These are phyloP conservation scores for Xerocomus spinulosus DNA, from an alignment of 768 basidiomycete genomes.

Conservation along the genomic window DNA sequence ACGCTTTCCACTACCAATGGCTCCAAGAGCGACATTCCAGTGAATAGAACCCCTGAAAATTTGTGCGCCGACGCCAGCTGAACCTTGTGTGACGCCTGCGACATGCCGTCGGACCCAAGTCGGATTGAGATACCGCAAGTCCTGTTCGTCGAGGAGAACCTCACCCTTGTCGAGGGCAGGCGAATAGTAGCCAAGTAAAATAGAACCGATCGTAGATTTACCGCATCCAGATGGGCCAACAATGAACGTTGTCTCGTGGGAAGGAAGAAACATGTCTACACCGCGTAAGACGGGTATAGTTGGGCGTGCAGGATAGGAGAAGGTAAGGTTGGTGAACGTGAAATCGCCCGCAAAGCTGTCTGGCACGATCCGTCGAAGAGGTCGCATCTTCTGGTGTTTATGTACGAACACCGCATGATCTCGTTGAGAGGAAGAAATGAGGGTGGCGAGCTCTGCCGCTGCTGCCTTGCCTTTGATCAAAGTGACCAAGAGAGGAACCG, in stretches of 20 bases:
- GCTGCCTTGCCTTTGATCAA: constrained; percentile 60
- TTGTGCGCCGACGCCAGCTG: constrained; percentile 39
- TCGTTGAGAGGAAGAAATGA: constrained; percentile 34
- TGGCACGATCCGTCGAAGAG: constrained; percentile 65
- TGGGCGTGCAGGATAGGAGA: constrained; percentile 72
- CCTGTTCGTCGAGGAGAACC: constrained; percentile 78
- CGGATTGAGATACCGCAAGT: constrained; percentile 68
- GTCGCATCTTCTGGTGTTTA: constrained; percentile 15
- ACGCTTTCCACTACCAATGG: constrained; percentile 43
- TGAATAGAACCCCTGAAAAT: constrained; percentile 77
- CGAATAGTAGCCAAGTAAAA: constrained; percentile 69
- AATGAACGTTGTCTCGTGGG: constrained; percentile 71
- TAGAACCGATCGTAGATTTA: constrained; percentile 66
- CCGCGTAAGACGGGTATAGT: constrained; percentile 52
- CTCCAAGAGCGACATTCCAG: constrained; percentile 82
- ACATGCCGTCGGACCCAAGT: constrained; percentile 65
- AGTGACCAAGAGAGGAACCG: constrained; percentile 73
- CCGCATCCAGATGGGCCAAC: constrained; percentile 77
- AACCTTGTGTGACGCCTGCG: constrained; percentile 73
- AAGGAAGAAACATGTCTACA: constrained; percentile 65
- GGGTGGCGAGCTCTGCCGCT: constrained; percentile 24
- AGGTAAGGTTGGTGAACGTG: constrained; percentile 53
- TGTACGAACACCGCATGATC: constrained; percentile 22
- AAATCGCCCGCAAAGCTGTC: constrained; percentile 65
- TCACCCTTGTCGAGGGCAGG: constrained; percentile 49